phyloP scores from a whole-genome alignment of 2,329 filamentous ascomycete species.

The Ophiosphaerella korrae region DNA sequence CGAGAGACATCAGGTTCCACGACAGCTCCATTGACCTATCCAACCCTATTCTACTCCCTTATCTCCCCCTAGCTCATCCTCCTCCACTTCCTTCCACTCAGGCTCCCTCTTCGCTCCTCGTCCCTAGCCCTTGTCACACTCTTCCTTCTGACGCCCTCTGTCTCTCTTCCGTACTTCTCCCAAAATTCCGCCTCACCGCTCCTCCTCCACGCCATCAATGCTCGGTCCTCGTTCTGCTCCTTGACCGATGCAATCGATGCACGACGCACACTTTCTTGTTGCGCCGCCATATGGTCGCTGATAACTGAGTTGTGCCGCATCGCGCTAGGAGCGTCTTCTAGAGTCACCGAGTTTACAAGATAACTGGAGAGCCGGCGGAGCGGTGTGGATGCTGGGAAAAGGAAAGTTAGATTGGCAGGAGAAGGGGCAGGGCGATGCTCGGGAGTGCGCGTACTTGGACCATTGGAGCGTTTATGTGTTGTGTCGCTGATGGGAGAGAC shows the following conservation, averaged over 20 bases:
- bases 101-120: background rate
- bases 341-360: constrained; percentile 1
- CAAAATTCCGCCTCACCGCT: background rate
- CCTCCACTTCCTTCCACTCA: background rate
- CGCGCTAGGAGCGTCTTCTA: background rate
- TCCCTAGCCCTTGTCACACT: background rate
- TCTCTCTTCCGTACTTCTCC: background rate
- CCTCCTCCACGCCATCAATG: constrained; percentile 1
- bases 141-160: background rate
- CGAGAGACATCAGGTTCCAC: background rate
- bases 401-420: too few species aligned
- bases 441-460: too few species aligned
- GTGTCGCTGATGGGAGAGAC: constrained; percentile 4
- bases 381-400: background rate
- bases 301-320: constrained; percentile 1
- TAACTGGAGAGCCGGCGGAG: constrained; percentile 2
- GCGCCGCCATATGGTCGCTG: background rate
- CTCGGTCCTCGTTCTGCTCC: background rate
- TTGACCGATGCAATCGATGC: background rate
- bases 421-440: too few species aligned
- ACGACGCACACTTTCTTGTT: background rate
- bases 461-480: background rate
- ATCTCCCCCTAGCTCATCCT: constrained; percentile 1
- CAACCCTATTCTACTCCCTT: background rate
- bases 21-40: background rate